phyloP scores from a whole-genome alignment of 2,329 filamentous ascomycete genomes.

The Xylaria sp. region DNA sequence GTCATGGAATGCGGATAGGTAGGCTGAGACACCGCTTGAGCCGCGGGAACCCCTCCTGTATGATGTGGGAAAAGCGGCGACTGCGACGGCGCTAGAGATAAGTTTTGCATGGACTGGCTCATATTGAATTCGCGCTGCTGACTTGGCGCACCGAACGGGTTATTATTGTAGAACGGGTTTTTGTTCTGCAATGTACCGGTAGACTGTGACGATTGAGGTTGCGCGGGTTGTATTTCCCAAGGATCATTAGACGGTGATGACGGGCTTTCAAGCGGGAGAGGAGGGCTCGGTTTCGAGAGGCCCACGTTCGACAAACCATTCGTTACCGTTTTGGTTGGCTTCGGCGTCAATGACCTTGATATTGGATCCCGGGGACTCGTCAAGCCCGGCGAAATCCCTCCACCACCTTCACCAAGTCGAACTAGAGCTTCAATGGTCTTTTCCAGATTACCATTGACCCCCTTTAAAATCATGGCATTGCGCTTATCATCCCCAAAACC shows the following conservation, averaged over 20 bases:
- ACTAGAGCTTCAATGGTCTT: constrained; percentile 84
- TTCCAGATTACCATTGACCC: constrained; percentile 83
- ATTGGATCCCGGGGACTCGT: constrained; percentile 57
- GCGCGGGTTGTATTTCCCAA: constrained; percentile 64
- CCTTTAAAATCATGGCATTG: constrained; percentile 81
- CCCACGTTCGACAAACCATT: constrained; percentile 35
- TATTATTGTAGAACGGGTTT: constrained; percentile 66
- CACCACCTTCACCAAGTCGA: constrained; percentile 75
- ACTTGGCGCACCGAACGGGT: constrained; percentile 68
- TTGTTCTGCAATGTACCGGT: constrained; percentile 65
- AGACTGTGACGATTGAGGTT: constrained; percentile 68
- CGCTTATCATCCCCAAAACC: constrained; percentile 84
- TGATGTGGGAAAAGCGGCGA: constrained; percentile 76
- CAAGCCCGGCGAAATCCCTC: constrained; percentile 46
- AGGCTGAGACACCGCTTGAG: constrained; percentile 49
- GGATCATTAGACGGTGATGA: constrained; percentile 66
- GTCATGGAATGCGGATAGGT: constrained; percentile 52
- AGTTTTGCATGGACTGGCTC: constrained; percentile 74
- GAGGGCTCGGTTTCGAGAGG: constrained; percentile 39
- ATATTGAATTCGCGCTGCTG: constrained; percentile 53
- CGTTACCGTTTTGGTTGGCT: constrained; percentile 44
- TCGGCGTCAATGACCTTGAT: constrained; percentile 61
- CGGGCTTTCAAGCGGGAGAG: constrained; percentile 38
- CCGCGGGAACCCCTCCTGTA: constrained; percentile 65
- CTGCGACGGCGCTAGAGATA: constrained; percentile 65